phyloP scores from a whole-genome alignment of 176 grass and related monocot species.

The Lolium rigidum region DNA sequence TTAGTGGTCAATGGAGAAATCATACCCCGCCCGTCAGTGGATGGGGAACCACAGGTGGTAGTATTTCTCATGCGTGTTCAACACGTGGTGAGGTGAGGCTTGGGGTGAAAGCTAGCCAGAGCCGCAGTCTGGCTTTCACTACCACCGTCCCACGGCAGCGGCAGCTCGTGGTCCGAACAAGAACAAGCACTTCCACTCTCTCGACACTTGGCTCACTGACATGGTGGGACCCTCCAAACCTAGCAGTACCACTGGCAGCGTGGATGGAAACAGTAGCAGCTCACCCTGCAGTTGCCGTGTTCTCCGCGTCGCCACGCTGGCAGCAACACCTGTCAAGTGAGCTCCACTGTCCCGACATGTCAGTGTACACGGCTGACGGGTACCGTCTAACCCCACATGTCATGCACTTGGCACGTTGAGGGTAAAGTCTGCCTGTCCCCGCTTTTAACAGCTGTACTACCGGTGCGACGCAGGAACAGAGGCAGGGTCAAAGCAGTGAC shows the following conservation, averaged over 20 bases:
- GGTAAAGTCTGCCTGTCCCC: background rate
- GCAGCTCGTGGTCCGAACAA: too few species aligned
- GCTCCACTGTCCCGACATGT: background rate
- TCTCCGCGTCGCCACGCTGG: constrained; percentile 9
- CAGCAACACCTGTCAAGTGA: background rate
- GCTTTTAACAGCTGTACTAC: background rate
- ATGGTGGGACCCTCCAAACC: background rate
- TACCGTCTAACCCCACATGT: background rate
- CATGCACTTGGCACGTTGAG: background rate
- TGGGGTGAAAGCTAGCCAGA: constrained; percentile 32
- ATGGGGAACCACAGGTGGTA: too few species aligned
- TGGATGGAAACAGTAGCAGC: background rate
- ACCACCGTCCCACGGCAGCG: background rate
- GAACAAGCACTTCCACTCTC: too few species aligned
- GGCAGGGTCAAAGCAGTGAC: constrained; percentile 19
- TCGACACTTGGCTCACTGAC: background rate
- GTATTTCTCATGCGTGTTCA: too few species aligned
- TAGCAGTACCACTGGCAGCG: background rate
- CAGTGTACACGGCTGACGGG: background rate
- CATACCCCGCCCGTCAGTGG: too few species aligned
- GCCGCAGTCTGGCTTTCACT: background rate
- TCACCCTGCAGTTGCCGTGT: constrained; percentile 4
- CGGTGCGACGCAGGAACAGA: background rate
- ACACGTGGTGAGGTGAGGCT: background rate
- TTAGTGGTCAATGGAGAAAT: too few species aligned